Evolutionary conservation across 2,329 filamentous ascomycete species (phyloP).

Genomic region (Fusarium tricinctum): DNA sequence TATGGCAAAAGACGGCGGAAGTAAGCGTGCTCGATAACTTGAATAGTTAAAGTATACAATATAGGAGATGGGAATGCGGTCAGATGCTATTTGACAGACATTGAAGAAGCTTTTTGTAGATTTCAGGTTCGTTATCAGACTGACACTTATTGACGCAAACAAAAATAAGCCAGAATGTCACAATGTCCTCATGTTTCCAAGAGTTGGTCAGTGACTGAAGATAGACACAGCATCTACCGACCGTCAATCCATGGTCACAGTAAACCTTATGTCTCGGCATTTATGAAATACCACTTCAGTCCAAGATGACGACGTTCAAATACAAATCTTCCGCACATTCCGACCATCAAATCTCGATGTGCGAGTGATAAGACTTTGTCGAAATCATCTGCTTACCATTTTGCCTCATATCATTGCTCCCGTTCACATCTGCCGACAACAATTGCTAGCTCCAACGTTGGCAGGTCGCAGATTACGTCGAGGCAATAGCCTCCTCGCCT

Average conservation of each 20-base stretch:
- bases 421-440: slow-evolving; percentile 39
- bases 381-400: background rate
- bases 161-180: no score
- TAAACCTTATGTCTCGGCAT: background rate
- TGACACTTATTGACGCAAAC: no score
- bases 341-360: background rate
- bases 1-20: no score
- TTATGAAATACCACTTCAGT: background rate
- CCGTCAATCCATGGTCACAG: background rate
- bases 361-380: slow-evolving; percentile 8
- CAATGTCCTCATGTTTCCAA: no score
- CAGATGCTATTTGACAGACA: no score
- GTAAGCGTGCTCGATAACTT: no score
- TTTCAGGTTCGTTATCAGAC: no score
- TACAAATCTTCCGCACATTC: slow-evolving; percentile 1
- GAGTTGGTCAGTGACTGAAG: no score
- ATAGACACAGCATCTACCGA: background rate
- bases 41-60: no score
- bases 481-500: slow-evolving; percentile 34
- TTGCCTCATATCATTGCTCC: slow-evolving; percentile 28
- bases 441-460: slow-evolving; percentile 27
- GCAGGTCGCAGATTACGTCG: slow-evolving; percentile 36
- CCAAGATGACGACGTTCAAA: background rate
- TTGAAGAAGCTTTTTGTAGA: no score
- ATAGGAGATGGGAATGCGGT: no score